phyloP scores from a whole-genome alignment of 2,329 filamentous ascomycete genomes.

The Fusarium oligoseptatum region DNA sequence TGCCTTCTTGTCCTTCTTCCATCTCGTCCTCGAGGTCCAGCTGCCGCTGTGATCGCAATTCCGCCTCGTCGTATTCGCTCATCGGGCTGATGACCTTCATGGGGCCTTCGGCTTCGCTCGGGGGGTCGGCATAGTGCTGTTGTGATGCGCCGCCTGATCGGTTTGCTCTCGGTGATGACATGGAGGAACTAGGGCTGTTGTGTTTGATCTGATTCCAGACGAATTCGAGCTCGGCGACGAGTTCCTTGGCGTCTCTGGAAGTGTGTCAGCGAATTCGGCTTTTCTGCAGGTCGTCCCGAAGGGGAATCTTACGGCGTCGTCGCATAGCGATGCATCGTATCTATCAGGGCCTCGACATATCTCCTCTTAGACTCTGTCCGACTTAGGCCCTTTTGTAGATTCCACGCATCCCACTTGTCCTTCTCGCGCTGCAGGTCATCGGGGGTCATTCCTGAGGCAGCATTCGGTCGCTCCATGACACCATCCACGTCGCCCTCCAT shows the following conservation, averaged over 20 bases:
- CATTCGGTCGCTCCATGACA: conserved; percentile 86
- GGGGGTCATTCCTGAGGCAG: conserved; percentile 59
- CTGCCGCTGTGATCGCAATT: conserved; percentile 65
- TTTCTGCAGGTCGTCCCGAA: not conserved
- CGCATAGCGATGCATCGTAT: conserved; percentile 97
- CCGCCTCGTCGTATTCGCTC: conserved; percentile 82
- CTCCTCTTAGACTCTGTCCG: conserved; percentile 93
- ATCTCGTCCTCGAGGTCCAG: conserved; percentile 61
- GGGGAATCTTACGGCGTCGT: conserved; percentile 75
- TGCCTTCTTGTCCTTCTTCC: conserved; percentile 50
- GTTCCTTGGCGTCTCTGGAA: conserved; percentile 80
- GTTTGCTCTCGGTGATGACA: conserved; percentile 66
- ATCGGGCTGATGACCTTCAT: conserved; percentile 86
- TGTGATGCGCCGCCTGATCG: conserved; percentile 50
- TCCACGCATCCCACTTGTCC: conserved; percentile 95
- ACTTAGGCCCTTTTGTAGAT: conserved; percentile 83
- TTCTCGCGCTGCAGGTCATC: conserved; percentile 71
- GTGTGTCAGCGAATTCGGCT: conserved; percentile 34
- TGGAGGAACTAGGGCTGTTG: conserved; percentile 77
- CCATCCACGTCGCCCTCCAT: conserved; percentile 98
- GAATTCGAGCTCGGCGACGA: conserved; percentile 96
- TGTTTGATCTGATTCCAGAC: conserved; percentile 99
- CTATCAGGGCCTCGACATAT: conserved; percentile 94
- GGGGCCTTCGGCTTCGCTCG: conserved; percentile 65
- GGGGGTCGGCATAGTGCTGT: conserved; percentile 61